Evolutionary conservation across 2,329 filamentous ascomycete genomes (phyloP).

Genomic region (Chrysoporthe deuterocubensis): DNA sequence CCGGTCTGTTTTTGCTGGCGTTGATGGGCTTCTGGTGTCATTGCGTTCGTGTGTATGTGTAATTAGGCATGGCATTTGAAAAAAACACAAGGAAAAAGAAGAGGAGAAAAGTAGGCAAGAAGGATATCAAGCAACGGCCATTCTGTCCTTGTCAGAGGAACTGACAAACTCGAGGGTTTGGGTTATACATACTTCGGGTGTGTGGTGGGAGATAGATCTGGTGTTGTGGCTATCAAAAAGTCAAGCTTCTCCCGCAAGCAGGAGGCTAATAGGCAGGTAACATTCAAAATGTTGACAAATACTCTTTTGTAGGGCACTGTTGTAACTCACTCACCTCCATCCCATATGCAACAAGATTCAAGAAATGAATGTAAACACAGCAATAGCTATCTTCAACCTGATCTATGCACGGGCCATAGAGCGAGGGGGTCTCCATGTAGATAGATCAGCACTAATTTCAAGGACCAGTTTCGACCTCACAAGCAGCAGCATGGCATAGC

Average conservation of each 20-base stretch:
- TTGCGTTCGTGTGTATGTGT: conserved; percentile 18
- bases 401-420: too few species aligned
- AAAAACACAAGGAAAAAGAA: background rate
- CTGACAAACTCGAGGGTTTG: background rate
- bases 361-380: background rate
- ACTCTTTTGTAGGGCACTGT: background rate
- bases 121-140: conserved; percentile 16
- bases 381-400: too few species aligned
- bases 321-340: background rate
- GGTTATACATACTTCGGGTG: background rate
- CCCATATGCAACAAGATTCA: background rate
- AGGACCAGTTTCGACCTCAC: background rate
- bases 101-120: conserved; percentile 9
- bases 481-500: background rate
- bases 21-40: conserved; percentile 22
- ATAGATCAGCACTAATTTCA: background rate
- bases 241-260: background rate
- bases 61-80: conserved; percentile 21
- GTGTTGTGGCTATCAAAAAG: conserved; percentile 3
- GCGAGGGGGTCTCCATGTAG: background rate
- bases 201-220: conserved; percentile 3
- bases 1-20: conserved; percentile 18
- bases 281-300: background rate
- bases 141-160: background rate
- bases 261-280: background rate